phyloP scores from a whole-genome alignment of 2,329 filamentous ascomycete genomes.

The Paecilomyces dactylethromorphus region DNA sequence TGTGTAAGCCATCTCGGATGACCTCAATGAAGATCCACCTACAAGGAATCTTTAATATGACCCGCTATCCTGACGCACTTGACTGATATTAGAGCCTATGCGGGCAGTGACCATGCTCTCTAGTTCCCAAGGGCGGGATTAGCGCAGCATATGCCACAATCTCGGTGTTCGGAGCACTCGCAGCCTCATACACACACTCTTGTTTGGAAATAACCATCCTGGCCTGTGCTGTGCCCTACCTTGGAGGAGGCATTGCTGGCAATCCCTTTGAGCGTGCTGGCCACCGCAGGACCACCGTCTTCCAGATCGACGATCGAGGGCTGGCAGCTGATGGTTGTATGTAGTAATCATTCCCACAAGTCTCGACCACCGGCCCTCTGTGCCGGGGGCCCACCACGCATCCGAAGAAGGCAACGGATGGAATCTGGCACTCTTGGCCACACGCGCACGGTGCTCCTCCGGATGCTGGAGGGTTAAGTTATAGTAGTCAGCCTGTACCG shows the following conservation, averaged over 20 bases:
- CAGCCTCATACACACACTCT: neutral
- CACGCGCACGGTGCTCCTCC: neutral
- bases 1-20: neutral
- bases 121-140: neutral
- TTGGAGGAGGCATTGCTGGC: neutral
- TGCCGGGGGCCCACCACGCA: neutral
- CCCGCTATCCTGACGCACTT: neutral
- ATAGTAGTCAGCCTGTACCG: neutral
- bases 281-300: neutral
- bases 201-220: neutral
- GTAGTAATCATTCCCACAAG: neutral
- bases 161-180: neutral
- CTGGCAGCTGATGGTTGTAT: neutral
- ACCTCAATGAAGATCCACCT: neutral
- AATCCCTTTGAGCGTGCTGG: neutral
- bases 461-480: neutral
- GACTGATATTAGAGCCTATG: neutral
- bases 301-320: slow-evolving; percentile 1
- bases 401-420: neutral
- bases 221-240: neutral
- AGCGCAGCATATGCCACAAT: neutral
- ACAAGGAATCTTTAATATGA: neutral
- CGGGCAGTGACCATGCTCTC: neutral
- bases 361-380: neutral
- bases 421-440: neutral